These are phyloP conservation scores for Aspergillus proliferans DNA, from an alignment of 2,329 filamentous ascomycete genomes.

Conservation along the genomic window DNA sequence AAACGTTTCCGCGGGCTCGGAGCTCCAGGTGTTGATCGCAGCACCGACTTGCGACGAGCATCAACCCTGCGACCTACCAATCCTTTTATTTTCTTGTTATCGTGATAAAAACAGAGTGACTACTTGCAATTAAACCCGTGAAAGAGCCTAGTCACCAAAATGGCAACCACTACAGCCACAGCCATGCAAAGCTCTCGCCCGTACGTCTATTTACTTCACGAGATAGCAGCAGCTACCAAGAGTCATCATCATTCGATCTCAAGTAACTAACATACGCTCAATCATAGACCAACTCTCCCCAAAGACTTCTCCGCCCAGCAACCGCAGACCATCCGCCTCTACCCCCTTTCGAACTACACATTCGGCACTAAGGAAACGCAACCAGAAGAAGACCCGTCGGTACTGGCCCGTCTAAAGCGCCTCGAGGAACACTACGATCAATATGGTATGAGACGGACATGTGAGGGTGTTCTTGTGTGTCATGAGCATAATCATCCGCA, in stretches of 20 bases:
- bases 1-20: conserved; percentile 20
- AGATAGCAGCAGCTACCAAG: background rate
- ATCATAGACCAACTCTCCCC: conserved; percentile 60
- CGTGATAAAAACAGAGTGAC: background rate
- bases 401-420: conserved; percentile 83
- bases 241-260: background rate
- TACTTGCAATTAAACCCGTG: background rate
- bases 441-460: conserved; percentile 94
- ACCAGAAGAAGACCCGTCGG: conserved; percentile 93
- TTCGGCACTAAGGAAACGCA: conserved; percentile 98
- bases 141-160: conserved; percentile 31
- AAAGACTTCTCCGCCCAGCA: conserved; percentile 84
- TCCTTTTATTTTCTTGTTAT: background rate
- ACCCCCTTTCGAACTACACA: conserved; percentile 95
- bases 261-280: background rate
- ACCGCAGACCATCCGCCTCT: conserved; percentile 81
- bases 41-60: conserved; percentile 3
- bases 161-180: conserved; percentile 78
- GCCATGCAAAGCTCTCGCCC: conserved; percentile 71
- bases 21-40: conserved; percentile 2
- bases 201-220: conserved; percentile 30
- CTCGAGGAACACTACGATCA: conserved; percentile 91
- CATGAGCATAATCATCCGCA: conserved; percentile 99
- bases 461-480: conserved; percentile 93
- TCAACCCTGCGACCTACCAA: conserved; percentile 1